Percentiles rank a stretch among this genome's conserved stretches.
phyloP scores from a whole-genome alignment of 179 eudicot genomes.

The Silene noctiflora region DNA sequence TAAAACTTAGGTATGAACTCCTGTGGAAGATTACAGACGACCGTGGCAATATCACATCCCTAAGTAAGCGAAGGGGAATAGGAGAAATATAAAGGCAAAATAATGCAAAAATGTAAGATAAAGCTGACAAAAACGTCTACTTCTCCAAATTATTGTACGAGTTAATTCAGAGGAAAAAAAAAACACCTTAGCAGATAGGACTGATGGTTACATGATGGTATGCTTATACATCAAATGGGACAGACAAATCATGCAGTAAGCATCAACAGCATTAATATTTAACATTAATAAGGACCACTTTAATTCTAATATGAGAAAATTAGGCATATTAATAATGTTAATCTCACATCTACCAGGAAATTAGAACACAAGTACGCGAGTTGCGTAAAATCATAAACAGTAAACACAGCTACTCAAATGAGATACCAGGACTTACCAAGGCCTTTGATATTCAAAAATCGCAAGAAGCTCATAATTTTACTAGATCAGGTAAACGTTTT shows the following conservation, averaged over 20 bases:
- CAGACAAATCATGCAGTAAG: background rate
- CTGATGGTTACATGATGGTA: background rate
- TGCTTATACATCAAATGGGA: conserved; percentile 2
- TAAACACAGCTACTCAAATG: background rate
- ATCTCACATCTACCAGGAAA: conserved; percentile 7
- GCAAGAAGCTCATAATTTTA: background rate
- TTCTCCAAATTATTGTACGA: background rate
- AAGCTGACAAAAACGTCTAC: background rate
- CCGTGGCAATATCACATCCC: too few species aligned
- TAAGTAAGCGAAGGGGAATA: background rate
- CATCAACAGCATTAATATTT: background rate
- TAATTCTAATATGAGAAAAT: background rate
- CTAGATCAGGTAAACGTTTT: conserved; percentile 5
- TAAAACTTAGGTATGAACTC: too few species aligned
- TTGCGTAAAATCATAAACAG: background rate
- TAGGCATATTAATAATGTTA: background rate
- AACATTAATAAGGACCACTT: too few species aligned
- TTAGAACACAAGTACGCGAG: background rate
- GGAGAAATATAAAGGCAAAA: background rate
- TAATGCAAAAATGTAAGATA: background rate
- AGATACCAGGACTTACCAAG: background rate
- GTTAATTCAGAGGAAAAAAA: background rate
- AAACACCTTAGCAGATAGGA: background rate
- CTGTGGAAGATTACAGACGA: too few species aligned
- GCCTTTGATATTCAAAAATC: too few species aligned